Percentiles rank a stretch among this genome's conserved stretches.
These are phyloP conservation scores for Biancaea sappan DNA, from an alignment of 306 rosid genomes.

Conservation along the genomic window DNA sequence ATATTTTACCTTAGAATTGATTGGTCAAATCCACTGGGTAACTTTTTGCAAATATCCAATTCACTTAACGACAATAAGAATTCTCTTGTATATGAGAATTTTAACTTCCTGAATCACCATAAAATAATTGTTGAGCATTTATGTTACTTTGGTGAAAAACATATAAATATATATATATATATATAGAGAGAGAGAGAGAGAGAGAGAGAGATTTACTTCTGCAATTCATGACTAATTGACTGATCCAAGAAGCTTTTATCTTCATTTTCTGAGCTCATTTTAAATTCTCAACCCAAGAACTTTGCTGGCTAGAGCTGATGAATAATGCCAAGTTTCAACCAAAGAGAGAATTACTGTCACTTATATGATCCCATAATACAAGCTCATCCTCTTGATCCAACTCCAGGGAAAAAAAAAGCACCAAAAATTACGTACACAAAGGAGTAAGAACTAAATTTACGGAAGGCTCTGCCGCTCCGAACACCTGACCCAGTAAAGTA, in stretches of 20 bases:
- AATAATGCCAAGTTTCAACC: slow-evolving; percentile 32
- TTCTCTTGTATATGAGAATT: slow-evolving; percentile 63
- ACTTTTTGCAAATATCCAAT: slow-evolving; percentile 72
- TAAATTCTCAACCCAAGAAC: slow-evolving; percentile 36
- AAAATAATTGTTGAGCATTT: slow-evolving; percentile 18
- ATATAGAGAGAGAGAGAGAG: not conserved
- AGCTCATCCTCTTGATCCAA: slow-evolving; percentile 16
- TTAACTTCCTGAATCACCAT: slow-evolving; percentile 58
- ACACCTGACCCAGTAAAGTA: slow-evolving; percentile 33
- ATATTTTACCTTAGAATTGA: slow-evolving; percentile 65
- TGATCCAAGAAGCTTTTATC: slow-evolving; percentile 47
- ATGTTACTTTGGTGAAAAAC: not conserved
- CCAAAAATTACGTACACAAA: not conserved
- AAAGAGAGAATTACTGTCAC: slow-evolving; percentile 36
- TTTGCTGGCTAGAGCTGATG: slow-evolving; percentile 35
- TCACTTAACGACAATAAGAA: slow-evolving; percentile 77
- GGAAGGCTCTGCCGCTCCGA: slow-evolving; percentile 28
- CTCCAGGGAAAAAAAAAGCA: not conserved
- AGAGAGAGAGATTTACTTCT: slow-evolving; percentile 58
- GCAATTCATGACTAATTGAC: slow-evolving; percentile 49
- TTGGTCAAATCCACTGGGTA: slow-evolving; percentile 78
- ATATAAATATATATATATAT: no score
- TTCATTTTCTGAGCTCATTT: slow-evolving; percentile 75
- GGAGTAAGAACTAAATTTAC: slow-evolving; percentile 16
- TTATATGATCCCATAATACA: slow-evolving; percentile 29